These are phyloP conservation scores for Candida takata DNA, from an alignment of 805 yeast species.

Conservation along the genomic window DNA sequence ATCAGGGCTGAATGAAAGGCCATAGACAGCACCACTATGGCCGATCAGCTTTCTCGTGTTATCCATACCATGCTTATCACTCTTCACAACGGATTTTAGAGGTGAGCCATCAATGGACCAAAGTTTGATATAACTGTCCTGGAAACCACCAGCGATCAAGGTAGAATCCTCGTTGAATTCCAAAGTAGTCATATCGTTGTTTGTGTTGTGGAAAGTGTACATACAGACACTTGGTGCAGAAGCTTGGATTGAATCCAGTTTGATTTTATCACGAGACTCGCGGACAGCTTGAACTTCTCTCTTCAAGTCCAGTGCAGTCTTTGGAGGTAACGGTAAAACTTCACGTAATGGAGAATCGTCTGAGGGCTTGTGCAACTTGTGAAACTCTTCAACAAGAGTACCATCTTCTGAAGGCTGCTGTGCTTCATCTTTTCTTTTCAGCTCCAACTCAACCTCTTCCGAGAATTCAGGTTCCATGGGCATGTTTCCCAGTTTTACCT, in stretches of 20 bases:
- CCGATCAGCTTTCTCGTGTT: conserved; percentile 59
- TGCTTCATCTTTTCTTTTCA: conserved; percentile 70
- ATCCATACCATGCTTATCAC: conserved; percentile 42
- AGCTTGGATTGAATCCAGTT: conserved; percentile 64
- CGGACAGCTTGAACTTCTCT: conserved; percentile 71
- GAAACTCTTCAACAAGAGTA: conserved; percentile 60
- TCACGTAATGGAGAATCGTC: conserved; percentile 68
- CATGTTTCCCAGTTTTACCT: conserved; percentile 72
- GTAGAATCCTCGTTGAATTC: conserved; percentile 85
- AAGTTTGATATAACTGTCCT: conserved; percentile 81
- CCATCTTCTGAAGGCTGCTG: conserved; percentile 32
- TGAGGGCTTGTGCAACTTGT: conserved; percentile 34
- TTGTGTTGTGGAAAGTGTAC: conserved; percentile 96
- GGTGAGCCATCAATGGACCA: conserved; percentile 95
- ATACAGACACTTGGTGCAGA: conserved; percentile 91
- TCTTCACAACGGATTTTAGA: conserved; percentile 51
- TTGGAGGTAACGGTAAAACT: conserved; percentile 77
- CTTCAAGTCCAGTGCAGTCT: conserved; percentile 72
- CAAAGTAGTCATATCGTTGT: conserved; percentile 78
- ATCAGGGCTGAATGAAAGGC: conserved; percentile 86
- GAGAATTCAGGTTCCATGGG: conserved; percentile 84
- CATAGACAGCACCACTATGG: conserved; percentile 92
- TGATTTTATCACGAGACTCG: conserved; percentile 73
- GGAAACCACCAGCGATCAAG: conserved; percentile 88
- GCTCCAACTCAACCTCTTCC: conserved; percentile 77